Base-by-base conservation (phyloP, 805 yeast genomes). In the Cyberlindnera saturnus region DNA sequence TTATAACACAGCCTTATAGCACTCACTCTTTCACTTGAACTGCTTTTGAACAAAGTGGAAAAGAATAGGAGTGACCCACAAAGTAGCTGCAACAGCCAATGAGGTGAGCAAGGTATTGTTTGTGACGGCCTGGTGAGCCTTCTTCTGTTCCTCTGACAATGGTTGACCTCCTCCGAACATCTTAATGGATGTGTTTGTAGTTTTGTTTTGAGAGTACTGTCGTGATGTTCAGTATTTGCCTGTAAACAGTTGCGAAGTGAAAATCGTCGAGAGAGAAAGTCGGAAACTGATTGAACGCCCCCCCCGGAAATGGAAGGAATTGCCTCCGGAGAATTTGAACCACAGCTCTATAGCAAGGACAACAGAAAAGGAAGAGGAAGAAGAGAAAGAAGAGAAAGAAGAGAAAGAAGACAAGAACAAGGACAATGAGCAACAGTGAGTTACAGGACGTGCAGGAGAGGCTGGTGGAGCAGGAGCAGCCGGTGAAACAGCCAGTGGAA, bases 141-240 rank as follows among this genome's bases (percentile, higher is more conserved):
- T 80, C 69, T 77, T 81, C 64, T 81, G 81, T 55, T 80, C 86
- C 57, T 81, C 87, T 52, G 75, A 67, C 51, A 70, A 69, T 56
- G 77, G 75, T 55, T 77, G 82, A 51, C 80, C 71, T 51, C 73
- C 65, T 39, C 74, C 75, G 57, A 67, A 70, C 75, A 70, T 70
- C 29, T 16, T 18, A 14, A 18, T 38, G 28, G n/a, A 14, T 37
- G 28, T 18, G 38, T 26, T 23, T 20, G 15, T 13, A 18, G 18
- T 17, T 3, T 30, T 34, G 8, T 23, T 23, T 3, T 23, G 6
- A 11, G 5, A 23, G 28, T 10, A 23, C 28, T 9, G 28, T 9
- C 4, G 2, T 23, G 28, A 3, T 23, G 11, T 23, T 23, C 28
- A 6, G 28, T 23, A 23, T 9, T 23, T 23, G 28, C 28, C 11